These are phyloP conservation scores for Penicillium argentinense DNA, from an alignment of 495 filamentous ascomycete genomes.

Conservation along the genomic window DNA sequence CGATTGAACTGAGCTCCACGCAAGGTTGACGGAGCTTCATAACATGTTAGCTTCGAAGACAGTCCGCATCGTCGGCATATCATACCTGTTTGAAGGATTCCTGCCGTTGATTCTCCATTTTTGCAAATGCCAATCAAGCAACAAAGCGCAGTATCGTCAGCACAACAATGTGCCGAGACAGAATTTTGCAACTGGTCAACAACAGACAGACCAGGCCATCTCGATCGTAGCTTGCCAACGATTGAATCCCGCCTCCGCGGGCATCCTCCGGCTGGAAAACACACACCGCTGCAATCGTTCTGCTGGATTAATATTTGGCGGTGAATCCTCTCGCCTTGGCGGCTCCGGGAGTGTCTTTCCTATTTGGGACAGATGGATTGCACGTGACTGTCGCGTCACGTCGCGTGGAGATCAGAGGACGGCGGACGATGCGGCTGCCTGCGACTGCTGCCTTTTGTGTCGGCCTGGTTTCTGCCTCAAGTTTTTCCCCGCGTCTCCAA, in stretches of 20 bases:
- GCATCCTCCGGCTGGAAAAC: not conserved
- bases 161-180: too few relatives aligned
- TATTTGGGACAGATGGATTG: constrained; percentile 11
- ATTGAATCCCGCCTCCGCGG: constrained; percentile 5
- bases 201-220: not conserved
- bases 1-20: constrained; percentile 71
- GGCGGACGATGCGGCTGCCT: constrained; percentile 14
- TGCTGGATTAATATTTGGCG: constrained; percentile 11
- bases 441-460: constrained; percentile 16
- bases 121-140: not conserved
- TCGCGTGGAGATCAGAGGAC: constrained; percentile 31
- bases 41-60: constrained; percentile 12
- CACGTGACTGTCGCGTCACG: constrained; percentile 45
- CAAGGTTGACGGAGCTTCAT: constrained; percentile 71
- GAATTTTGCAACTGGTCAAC: not conserved
- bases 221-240: not conserved
- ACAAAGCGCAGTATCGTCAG: too few relatives aligned
- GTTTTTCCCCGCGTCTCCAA: too few relatives aligned
- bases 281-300: constrained; percentile 20
- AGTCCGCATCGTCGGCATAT: not conserved
- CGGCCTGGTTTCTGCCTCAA: not conserved
- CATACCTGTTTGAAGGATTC: constrained; percentile 44
- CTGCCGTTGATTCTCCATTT: constrained; percentile 41
- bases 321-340: not conserved
- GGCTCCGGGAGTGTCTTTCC: not conserved